Evolutionary conservation across 2,329 filamentous ascomycete genomes (phyloP).

Genomic region (Paracorniculantispora psalliotae): DNA sequence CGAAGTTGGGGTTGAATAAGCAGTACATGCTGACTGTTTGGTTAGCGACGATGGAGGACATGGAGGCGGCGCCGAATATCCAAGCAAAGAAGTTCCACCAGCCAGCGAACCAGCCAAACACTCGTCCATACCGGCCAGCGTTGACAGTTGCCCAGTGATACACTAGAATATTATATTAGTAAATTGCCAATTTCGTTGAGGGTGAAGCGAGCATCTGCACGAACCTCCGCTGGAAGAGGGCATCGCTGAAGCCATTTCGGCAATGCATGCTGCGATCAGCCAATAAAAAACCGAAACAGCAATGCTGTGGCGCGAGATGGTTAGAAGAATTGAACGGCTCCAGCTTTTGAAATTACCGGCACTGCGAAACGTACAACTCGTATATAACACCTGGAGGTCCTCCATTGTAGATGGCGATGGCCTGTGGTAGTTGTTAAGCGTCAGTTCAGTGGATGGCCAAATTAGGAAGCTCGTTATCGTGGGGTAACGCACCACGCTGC

Average conservation of each 20-base stretch:
- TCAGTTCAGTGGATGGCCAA: not conserved
- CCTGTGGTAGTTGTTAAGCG: not conserved
- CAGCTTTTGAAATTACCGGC: no score
- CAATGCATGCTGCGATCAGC: conserved; percentile 53
- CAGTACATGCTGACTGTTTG: conserved; percentile 40
- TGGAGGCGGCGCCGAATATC: conserved; percentile 34
- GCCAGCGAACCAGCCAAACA: conserved; percentile 41
- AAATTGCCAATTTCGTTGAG: no score
- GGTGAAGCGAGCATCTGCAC: not conserved
- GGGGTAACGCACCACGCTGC: conserved; percentile 11
- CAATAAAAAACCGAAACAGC: conserved; percentile 49
- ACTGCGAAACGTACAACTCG: conserved; percentile 46
- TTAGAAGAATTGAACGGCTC: no score
- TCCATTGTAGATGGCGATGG: conserved; percentile 53
- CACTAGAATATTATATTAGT: no score
- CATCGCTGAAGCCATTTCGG: conserved; percentile 56
- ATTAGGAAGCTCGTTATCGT: no score
- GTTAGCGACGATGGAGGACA: conserved; percentile 37
- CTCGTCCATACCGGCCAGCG: conserved; percentile 48
- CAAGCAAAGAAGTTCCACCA: conserved; percentile 43
- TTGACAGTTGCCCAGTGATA: conserved; percentile 60
- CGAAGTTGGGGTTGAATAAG: conserved; percentile 34
- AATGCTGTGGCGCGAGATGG: conserved; percentile 18
- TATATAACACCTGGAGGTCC: conserved; percentile 58
- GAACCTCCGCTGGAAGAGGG: conserved; percentile 50